Base-by-base conservation (phyloP, 73 alveolate species). In the Paramecium tetraurelia region DNA sequence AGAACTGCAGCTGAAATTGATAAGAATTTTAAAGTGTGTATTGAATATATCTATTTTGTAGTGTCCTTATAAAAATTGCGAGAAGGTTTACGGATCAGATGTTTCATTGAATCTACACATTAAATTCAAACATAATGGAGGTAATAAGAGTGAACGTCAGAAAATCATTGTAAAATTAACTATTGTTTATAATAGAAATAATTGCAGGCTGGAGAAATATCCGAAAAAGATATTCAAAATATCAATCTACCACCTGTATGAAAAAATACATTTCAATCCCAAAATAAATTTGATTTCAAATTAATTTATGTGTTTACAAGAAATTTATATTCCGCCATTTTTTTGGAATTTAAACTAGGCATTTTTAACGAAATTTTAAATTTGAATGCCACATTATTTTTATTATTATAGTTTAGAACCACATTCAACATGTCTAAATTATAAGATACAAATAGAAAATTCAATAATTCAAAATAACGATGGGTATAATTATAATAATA, bases 1-100 rank as follows among this genome's bases (percentile, higher is more conserved):
- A 88, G 97, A 69, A 89, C 96, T 29, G 97, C 98, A n/a, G 95
- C 96, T 27, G 97, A 96, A 71, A 96, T 96, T 22, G 94, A 92
- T 36, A 94, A 89, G 44, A 95, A 85, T 46, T 94, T 83, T 72
- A 58, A 53, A 50, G 94, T 92, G 86, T n/a, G 72, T 36, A 58
- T 70, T 89, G 12, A 69, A 59, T 70, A 1, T 22, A 94, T 50
- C 10, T 22, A 57, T 85, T 41, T 59, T 92, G 6, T 84, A 95
- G 95, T 96, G 97, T 72, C 97, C 97, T 22, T 93, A 96, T 59
- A 86, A 85, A 33, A 94, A 95, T 48, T 96, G 98, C 80, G 96
- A 95, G 24, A 96, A 96, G 70, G 31, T 71, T 24, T 96, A 94
- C 58, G 98, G 98, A 48, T 92, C 96, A 46, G 98, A 96, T 68